Evolutionary conservation across 495 filamentous ascomycete genomes (phyloP), one percentile per base, ranked within the genome.

Genomic region (Parachaetomium inaequale): DNA sequence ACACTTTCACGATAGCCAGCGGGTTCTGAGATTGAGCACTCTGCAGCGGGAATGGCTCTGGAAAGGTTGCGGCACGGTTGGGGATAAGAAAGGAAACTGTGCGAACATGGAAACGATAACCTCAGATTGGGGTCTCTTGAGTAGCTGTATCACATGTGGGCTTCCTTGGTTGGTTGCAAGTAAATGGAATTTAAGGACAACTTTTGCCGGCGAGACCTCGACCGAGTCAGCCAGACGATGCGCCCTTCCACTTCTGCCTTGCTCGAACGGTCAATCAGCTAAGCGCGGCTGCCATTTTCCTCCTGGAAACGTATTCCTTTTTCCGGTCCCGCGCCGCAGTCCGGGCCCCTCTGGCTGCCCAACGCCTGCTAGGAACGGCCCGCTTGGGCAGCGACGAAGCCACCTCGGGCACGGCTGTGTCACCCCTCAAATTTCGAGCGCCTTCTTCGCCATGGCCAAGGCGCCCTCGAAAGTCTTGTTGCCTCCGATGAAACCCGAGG

Each of bases 401-500:
- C 26, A n/a, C 58, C 34, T 53, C 19, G 36, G 32, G 58, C 34
- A 1, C 32, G 14, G 8, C 17, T 31, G 61, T 57, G 53, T 19
- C 14, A 19, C 53, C 26, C 47, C 31, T 66, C 60, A 68, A 19
- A 65, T 11, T 19, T 66, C 71, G 15, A 77, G 74, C 10, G 91
- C 87, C 76, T 87, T 90, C 69, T 84, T 78, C 42, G 93, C 92
- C 91, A 98, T 93, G 52, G 85, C 84, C 70, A 90, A 79, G 28
- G 87, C 93, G n/a, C 94, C 95, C 53, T 95, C 91, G 69, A 87
- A 92, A 0, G 87, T 93, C 79, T 87, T 87, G 72, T 96, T 95
- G 3, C 94, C 94, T 19, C 95, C 94, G 73, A 98, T 96, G 73
- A 98, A 98, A 5, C 94, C 95, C 56, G 86, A 88, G 8, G 94